These are phyloP conservation scores for Phaeotremella fagi DNA, from an alignment of 768 basidiomycete genomes.

Conservation along the genomic window DNA sequence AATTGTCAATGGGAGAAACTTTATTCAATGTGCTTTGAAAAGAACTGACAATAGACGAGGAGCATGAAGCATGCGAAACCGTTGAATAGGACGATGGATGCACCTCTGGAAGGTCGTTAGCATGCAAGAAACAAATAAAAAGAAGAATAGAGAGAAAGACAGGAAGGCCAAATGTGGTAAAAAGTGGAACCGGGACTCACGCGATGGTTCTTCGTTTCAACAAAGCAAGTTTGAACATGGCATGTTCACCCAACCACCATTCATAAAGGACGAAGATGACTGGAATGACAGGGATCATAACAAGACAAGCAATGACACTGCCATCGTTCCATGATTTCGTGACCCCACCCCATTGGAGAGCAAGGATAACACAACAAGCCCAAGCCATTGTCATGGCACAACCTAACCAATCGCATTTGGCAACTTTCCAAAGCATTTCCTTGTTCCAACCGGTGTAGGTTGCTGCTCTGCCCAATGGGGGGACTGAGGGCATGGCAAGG, in stretches of 20 bases:
- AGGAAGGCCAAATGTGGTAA: neutral
- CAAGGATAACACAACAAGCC: constrained; percentile 40
- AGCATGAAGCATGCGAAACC: constrained; percentile 45
- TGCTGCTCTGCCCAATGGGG: constrained; percentile 35
- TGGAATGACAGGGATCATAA: constrained; percentile 40
- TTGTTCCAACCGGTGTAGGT: constrained; percentile 41
- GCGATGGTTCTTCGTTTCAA: constrained; percentile 45
- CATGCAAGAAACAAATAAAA: too few relatives aligned
- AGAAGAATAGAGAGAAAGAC: neutral
- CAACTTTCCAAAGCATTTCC: constrained; percentile 38
- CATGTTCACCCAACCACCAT: constrained; percentile 45
- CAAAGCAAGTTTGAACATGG: constrained; percentile 50
- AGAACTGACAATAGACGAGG: constrained; percentile 31
- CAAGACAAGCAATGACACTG: constrained; percentile 49
- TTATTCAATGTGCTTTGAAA: constrained; percentile 30
- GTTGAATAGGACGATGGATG: constrained; percentile 40
- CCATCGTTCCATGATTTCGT: constrained; percentile 53
- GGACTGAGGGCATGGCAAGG: constrained; percentile 28
- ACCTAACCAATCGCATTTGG: constrained; percentile 42
- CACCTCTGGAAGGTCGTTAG: constrained; percentile 29
- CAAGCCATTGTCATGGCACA: constrained; percentile 34
- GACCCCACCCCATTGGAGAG: constrained; percentile 46
- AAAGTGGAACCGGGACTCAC: constrained; percentile 19
- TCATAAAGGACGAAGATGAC: constrained; percentile 50
- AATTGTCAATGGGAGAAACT: constrained; percentile 12